These are phyloP conservation scores for Ophiostoma ulmi DNA, from an alignment of 2,329 filamentous ascomycete species.

Conservation along the genomic window DNA sequence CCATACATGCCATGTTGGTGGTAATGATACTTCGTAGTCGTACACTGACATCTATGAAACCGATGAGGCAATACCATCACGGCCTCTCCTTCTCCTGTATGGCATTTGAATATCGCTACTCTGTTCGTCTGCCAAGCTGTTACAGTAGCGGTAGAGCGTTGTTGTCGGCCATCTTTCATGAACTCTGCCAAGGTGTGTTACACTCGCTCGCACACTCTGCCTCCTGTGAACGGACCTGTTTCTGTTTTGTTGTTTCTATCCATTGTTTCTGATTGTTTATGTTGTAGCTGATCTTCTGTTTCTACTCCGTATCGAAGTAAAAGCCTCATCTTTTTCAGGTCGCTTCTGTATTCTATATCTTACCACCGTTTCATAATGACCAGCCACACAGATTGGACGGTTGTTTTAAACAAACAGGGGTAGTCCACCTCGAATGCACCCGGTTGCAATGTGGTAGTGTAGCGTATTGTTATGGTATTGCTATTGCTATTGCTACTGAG, in stretches of 20 bases:
- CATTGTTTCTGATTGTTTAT: slow-evolving; percentile 2
- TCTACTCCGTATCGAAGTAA: not conserved
- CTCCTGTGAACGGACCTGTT: not conserved
- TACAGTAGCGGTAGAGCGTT: too few relatives aligned
- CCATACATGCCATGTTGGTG: too few relatives aligned
- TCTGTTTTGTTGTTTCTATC: not conserved
- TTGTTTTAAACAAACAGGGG: slow-evolving; percentile 12
- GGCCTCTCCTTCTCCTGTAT: not conserved
- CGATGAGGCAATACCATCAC: not conserved
- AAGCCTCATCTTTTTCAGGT: not conserved
- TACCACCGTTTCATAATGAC: slow-evolving; percentile 10
- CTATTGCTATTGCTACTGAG: too few relatives aligned
- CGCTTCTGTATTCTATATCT: not conserved
- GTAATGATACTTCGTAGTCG: not conserved
- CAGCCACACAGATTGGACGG: slow-evolving; percentile 5
- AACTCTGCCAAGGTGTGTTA: not conserved
- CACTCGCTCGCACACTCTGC: not conserved
- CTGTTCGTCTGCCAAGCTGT: not conserved
- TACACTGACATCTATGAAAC: not conserved
- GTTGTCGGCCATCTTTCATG: too few relatives aligned
- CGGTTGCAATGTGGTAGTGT: slow-evolving; percentile 1
- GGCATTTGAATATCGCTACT: slow-evolving; percentile 6
- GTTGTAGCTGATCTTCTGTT: slow-evolving; percentile 7
- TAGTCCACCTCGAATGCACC: slow-evolving; percentile 11
- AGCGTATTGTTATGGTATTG: not conserved